A percentile compares a stretch with the other conserved stretches of the same genome.
Evolutionary conservation across 805 yeast genomes (phyloP).

Genomic region (Saccharomyces jurei): DNA sequence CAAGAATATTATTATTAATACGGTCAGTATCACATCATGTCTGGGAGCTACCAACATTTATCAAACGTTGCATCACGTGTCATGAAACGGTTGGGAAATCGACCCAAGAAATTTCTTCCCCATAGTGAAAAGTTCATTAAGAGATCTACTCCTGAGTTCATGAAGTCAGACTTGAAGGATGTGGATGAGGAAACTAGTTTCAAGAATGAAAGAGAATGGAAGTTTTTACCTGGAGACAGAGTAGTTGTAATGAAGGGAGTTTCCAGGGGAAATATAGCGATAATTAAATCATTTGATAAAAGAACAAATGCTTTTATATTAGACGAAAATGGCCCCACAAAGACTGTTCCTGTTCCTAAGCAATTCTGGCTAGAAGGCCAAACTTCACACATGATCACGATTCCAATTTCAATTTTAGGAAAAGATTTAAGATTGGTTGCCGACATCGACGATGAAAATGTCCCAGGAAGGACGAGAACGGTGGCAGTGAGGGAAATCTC

Average conservation of each 20-base stretch:
- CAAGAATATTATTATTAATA: neutral
- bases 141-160: conserved; percentile 31
- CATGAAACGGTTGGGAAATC: conserved; percentile 25
- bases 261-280: conserved; percentile 66
- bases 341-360: conserved; percentile 60
- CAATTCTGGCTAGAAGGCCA: conserved; percentile 67
- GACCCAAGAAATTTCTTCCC: conserved; percentile 27
- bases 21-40: conserved; percentile 4
- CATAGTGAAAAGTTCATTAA: conserved; percentile 26
- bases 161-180: conserved; percentile 28
- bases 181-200: conserved; percentile 28
- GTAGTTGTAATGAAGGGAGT: conserved; percentile 67
- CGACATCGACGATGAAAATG: conserved; percentile 54
- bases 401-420: conserved; percentile 56
- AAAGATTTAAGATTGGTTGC: conserved; percentile 68
- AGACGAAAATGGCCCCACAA: conserved; percentile 59
- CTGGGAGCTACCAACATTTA: conserved; percentile 22
- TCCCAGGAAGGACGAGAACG: conserved; percentile 49
- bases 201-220: conserved; percentile 45
- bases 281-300: conserved; percentile 51
- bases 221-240: conserved; percentile 65
- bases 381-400: conserved; percentile 58
- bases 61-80: conserved; percentile 34
- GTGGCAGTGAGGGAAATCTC: conserved; percentile 73
- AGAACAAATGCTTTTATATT: conserved; percentile 56